phyloP scores from a whole-genome alignment of 345 rosid genomes.

The Lumnitzera racemosa region DNA sequence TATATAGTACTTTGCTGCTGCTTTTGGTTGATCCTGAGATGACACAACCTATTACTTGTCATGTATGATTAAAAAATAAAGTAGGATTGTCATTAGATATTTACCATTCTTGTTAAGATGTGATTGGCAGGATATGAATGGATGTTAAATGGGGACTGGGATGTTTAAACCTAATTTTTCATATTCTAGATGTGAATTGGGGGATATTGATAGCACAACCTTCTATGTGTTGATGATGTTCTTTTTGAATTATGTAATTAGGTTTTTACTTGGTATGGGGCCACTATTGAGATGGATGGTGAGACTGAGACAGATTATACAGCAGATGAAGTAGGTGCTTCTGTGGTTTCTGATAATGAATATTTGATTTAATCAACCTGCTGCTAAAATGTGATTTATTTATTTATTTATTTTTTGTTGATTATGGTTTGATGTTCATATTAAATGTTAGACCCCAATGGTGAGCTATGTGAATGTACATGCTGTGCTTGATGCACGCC shows the following conservation, averaged over 20 bases:
- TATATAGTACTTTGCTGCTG: too few relatives aligned
- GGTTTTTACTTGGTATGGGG: constrained; percentile 97
- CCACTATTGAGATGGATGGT: constrained; percentile 87
- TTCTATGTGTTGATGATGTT: too few relatives aligned
- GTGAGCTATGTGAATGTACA: constrained; percentile 82
- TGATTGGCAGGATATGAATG: too few relatives aligned
- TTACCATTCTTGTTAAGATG: too few relatives aligned
- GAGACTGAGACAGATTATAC: constrained; percentile 82
- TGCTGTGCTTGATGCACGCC: constrained; percentile 67
- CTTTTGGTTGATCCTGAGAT: too few relatives aligned
- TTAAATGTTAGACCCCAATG: constrained; percentile 73
- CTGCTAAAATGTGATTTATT: too few relatives aligned
- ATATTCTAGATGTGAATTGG: not conserved
- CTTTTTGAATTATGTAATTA: constrained; percentile 6
- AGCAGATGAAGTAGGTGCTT: constrained; percentile 64
- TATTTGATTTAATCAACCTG: too few relatives aligned
- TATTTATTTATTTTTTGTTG: not conserved
- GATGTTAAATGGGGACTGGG: not conserved
- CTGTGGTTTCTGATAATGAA: too few relatives aligned
- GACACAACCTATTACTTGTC: too few relatives aligned
- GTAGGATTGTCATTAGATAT: too few relatives aligned
- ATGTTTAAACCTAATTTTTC: not conserved
- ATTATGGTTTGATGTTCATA: not conserved
- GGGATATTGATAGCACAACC: not conserved
- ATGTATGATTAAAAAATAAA: too few relatives aligned